Evolutionary conservation across 352 stramenopile species (phyloP), one percentile per base, ranked within the genome.

Genomic region (Peronospora farinosa): DNA sequence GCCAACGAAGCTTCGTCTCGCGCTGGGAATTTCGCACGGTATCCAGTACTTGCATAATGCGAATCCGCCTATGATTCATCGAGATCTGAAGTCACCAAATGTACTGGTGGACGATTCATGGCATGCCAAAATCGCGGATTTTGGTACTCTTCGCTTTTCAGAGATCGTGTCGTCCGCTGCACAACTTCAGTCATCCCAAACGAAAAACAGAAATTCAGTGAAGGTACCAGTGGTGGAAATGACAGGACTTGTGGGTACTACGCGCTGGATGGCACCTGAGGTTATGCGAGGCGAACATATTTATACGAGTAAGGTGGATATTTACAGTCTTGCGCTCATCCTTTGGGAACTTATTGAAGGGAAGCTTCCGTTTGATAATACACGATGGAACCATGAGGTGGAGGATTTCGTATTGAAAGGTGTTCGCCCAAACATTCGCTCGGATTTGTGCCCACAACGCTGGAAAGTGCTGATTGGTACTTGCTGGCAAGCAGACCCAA

Each of bases 1-100:
- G 82, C 80, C 78, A 7, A 91, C 78, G 0, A 88, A 88, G 60
- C 51, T 93, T 10, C 74, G 82, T 7, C 69, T 93, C 0, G 82
- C 80, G 0, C 57, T 93, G 0, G 82, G 80, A 5, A 87, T 93
- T 28, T 84, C 78, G 10, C 69, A 91, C 39, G 86, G 88, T 6
- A 90, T 96, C 46, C 84, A 91, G 64, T 96, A 95, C 45, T 69
- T 96, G 31, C 88, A 96, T 66, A 92, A 88, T 32, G 76, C 83
- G 5, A 85, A 89, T 28, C 85, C 84, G 12, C 81, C 79, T 6
- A 93, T 96, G 78, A 92, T 96, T 52, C 88, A 96, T 48, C 80
- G 86, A 46, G 86, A 96, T 32, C 64, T 96, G 21, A 96, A 96
- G 68, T 89, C 72, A 36, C 81, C 86, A 0, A 96, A 96, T 47